Conservation (phyloP, 306 rosid species). For the Luffa aegyptiaca region DNA sequence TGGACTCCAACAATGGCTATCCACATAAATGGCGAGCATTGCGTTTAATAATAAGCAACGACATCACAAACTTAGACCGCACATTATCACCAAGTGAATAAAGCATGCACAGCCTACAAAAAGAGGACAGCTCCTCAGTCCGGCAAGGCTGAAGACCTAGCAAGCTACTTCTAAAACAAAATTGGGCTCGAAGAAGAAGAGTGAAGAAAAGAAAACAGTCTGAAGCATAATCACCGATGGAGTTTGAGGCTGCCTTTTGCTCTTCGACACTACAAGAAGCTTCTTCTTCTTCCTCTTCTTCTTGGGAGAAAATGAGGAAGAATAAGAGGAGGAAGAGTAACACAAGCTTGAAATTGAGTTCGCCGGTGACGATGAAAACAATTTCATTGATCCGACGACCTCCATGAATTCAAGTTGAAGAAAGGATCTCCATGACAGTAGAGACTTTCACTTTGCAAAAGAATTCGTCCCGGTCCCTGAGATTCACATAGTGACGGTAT, state of each 20-base stretch:
- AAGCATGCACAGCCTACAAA: neutral
- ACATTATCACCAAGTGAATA: neutral
- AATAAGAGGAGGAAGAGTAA: neutral
- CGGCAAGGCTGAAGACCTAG: neutral
- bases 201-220: neutral
- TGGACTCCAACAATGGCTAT: neutral
- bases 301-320: neutral
- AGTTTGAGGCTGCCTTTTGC: slow-evolving; percentile 15
- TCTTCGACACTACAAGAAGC: slow-evolving; percentile 6
- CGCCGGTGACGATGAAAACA: slow-evolving; percentile 1
- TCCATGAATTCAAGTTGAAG: slow-evolving; percentile 5
- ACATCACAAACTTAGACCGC: neutral
- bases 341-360: neutral
- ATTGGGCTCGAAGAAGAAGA: neutral
- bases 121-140: neutral
- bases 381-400: neutral
- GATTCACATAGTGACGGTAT: neutral
- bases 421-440: neutral
- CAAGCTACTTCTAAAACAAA: neutral
- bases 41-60: neutral
- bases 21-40: neutral
- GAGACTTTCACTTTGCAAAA: neutral
- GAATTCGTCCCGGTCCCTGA: neutral
- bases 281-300: slow-evolving; percentile 9
- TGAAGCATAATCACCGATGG: slow-evolving; percentile 8